Conservation (phyloP, 1,284 basidiomycete species). For the Sparassis latifolia region DNA sequence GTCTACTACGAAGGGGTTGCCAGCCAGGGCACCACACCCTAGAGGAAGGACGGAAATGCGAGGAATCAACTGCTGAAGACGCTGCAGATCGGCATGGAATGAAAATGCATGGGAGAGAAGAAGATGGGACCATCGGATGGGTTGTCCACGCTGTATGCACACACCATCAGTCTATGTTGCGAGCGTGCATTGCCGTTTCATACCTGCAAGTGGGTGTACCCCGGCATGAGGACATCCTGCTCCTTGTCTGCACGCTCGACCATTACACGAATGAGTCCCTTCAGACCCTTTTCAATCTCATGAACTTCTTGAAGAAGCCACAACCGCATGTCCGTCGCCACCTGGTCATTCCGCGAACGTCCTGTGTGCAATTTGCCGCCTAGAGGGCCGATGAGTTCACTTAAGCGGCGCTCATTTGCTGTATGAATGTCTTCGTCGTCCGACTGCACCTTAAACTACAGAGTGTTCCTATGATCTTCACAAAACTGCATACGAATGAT, state of each 20-base stretch:
- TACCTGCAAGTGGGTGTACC: constrained; percentile 96
- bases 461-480: neutral
- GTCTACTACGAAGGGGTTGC: constrained; percentile 92
- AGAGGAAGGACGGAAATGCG: constrained; percentile 91
- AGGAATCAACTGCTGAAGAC: constrained; percentile 79
- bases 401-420: constrained; percentile 94
- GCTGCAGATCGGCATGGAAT: constrained; percentile 83
- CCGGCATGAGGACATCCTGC: constrained; percentile 86
- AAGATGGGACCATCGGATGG: constrained; percentile 97
- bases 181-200: constrained; percentile 14
- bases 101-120: constrained; percentile 93
- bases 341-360: constrained; percentile 94
- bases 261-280: constrained; percentile 81
- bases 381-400: constrained; percentile 87
- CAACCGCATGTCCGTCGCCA: constrained; percentile 95
- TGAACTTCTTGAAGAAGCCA: constrained; percentile 86
- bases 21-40: constrained; percentile 91
- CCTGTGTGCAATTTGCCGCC: constrained; percentile 96
- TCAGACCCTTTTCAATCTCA: constrained; percentile 68
- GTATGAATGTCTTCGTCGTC: constrained; percentile 99
- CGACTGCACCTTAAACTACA: constrained; percentile 62
- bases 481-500: neutral
- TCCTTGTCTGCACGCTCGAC: constrained; percentile 89
- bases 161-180: neutral
- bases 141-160: constrained; percentile 77